Base-by-base conservation (phyloP, 768 basidiomycete genomes). In the Plicaturopsis crispa region DNA sequence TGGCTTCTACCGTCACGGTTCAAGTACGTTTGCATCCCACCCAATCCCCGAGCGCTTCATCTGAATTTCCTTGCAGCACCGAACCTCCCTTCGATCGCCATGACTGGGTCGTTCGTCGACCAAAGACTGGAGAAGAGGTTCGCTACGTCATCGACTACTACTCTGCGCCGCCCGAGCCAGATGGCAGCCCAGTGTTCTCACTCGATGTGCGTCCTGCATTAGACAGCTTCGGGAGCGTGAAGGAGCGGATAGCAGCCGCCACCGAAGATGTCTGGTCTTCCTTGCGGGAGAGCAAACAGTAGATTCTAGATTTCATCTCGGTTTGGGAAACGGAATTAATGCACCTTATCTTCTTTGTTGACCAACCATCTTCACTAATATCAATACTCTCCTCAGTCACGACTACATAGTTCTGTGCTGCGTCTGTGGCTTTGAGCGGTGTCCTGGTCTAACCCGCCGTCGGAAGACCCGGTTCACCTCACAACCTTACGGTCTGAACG, bases 101-200 rank as follows among this genome's bases (percentile, higher is more conserved):
- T 57, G 96, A 99, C 64, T 99, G 96, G 96, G 63, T 96, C 37
- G 73, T 99, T 38, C 84, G 84, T 21, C 80, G 94, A 36, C 79
- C 82, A 22, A 65, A 67, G 28, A 80, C 83, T 1, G 80, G 85
- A 13, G 76, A 86, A 48, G 84, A 90, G 60, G 82, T 90, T 36
- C 84, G 89, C 55, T 94, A 99, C 60, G 86, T 99, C 33, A 98
- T 99, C 50, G 96, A 99, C 66, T 99, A 99, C 63, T 98, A 98
- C 61, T 86, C 88, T 33, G 91, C 90, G 1, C 89, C 93, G 1
- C 78, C 85, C 2, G 82, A 93, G 39, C 70, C 78, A 6, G 85
- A 96, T 48, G 94, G 94, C 6, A 86, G 85, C 32, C 96, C 96
- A 13, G 92, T 93, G 5, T 98, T 98, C 62, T 83, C 83, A 6